Conservation (phyloP, 106 monocot genomes). For the Apostasia shenzhenica region DNA sequence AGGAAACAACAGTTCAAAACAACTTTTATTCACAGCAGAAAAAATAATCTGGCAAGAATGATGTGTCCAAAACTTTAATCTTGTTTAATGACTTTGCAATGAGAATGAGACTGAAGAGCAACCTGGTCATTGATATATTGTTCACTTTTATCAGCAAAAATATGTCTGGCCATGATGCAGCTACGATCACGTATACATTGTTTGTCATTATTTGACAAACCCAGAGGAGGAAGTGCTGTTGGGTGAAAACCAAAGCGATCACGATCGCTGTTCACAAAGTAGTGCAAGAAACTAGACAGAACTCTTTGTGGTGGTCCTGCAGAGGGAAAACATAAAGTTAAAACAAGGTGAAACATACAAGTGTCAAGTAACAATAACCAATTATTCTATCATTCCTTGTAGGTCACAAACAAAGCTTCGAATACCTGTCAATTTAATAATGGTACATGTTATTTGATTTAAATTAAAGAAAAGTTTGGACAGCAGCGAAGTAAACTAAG, state of each 20-base stretch:
- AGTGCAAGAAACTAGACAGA: constrained; percentile 76
- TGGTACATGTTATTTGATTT: too few relatives aligned
- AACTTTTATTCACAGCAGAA: too few relatives aligned
- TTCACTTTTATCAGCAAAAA: constrained; percentile 92
- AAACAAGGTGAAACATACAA: neutral
- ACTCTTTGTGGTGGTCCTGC: constrained; percentile 89
- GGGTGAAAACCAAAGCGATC: constrained; percentile 77
- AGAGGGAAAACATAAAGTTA: constrained; percentile 12
- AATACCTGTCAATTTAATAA: too few relatives aligned
- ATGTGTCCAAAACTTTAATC: neutral
- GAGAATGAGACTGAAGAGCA: neutral
- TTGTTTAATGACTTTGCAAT: neutral
- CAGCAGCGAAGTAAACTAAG: too few relatives aligned
- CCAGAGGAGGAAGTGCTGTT: constrained; percentile 65
- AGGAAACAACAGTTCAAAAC: neutral
- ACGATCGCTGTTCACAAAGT: constrained; percentile 78
- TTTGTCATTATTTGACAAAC: constrained; percentile 93
- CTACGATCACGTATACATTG: constrained; percentile 95
- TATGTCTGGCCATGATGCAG: constrained; percentile 94
- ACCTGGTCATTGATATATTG: constrained; percentile 95
- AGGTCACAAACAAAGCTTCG: too few relatives aligned
- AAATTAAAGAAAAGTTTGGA: too few relatives aligned
- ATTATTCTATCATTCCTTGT: neutral
- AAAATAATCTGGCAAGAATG: too few relatives aligned
- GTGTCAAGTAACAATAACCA: neutral